A percentile compares a stretch with the other conserved stretches of the same genome.
Conservation (phyloP, 305 asterid genomes). For the Ilex paraguariensis region DNA sequence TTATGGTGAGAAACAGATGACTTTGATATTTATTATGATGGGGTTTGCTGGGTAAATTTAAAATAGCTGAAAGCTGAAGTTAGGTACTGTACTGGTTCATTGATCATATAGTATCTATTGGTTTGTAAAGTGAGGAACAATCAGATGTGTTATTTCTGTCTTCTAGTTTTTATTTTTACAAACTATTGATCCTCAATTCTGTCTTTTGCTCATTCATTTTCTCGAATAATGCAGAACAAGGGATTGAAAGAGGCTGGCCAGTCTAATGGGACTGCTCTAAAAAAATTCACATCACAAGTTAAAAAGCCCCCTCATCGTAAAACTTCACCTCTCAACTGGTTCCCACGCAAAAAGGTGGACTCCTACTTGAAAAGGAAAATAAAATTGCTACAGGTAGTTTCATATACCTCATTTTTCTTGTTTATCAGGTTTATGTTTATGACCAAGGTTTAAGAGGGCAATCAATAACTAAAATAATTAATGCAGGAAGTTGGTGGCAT, state of each 20-base stretch:
- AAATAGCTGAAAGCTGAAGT: too few relatives aligned
- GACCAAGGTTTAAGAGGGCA: slow-evolving; percentile 5
- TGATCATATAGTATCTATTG: neutral
- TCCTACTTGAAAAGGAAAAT: slow-evolving; percentile 89
- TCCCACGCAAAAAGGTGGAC: slow-evolving; percentile 84
- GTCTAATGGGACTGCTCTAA: slow-evolving; percentile 49
- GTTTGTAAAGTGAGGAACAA: neutral
- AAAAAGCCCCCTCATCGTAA: slow-evolving; percentile 78
- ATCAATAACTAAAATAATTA: neutral
- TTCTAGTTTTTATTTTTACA: neutral
- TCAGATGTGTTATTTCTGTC: neutral
- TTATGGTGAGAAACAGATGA: too few relatives aligned
- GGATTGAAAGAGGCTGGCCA: slow-evolving; percentile 51
- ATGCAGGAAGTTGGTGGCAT: slow-evolving; percentile 81
- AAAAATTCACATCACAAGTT: slow-evolving; percentile 74
- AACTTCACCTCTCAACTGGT: slow-evolving; percentile 86
- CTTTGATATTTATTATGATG: too few relatives aligned
- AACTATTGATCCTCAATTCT: neutral
- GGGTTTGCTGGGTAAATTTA: too few relatives aligned
- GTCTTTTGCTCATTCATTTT: slow-evolving; percentile 2
- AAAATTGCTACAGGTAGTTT: slow-evolving; percentile 76
- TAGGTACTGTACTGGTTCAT: too few relatives aligned
- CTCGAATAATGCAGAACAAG: slow-evolving; percentile 37
- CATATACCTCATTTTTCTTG: neutral
- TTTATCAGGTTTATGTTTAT: neutral